Conservation (phyloP, 2,329 filamentous ascomycete species). For the Cordyceps pruinosa region DNA sequence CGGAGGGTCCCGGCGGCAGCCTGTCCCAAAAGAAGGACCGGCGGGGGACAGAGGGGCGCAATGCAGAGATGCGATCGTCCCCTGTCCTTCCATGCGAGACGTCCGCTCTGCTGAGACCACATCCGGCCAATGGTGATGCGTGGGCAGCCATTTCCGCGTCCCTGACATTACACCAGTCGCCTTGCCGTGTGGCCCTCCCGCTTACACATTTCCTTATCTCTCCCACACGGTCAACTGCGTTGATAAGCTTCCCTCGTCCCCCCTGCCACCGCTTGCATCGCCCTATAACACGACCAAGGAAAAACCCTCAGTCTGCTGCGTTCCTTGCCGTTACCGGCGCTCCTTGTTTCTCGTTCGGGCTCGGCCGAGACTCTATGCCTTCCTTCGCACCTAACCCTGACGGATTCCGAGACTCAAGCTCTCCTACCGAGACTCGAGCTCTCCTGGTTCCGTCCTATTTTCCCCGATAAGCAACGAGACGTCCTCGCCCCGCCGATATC, state of each 20-base stretch:
- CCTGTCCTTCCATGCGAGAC: background rate
- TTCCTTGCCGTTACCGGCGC: background rate
- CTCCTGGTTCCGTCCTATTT: background rate
- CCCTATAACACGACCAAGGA: background rate
- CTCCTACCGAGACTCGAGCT: no score
- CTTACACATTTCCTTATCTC: background rate
- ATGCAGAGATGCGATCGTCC: slow-evolving; percentile 1
- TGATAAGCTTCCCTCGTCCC: background rate
- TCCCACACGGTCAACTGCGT: background rate
- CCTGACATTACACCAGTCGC: no score
- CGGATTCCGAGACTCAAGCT: slow-evolving; percentile 6
- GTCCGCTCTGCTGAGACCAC: background rate
- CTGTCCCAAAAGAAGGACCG: no score
- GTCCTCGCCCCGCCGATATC: background rate
- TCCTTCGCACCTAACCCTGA: background rate
- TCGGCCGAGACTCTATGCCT: slow-evolving; percentile 1
- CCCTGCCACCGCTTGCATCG: background rate
- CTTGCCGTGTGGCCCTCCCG: no score
- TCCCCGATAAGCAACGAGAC: background rate
- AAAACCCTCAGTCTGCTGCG: background rate
- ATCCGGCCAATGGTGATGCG: background rate
- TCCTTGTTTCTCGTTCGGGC: background rate
- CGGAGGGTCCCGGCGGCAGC: background rate
- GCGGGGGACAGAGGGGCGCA: background rate
- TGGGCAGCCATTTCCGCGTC: background rate